Evolutionary conservation across 768 basidiomycete genomes (phyloP).

Genomic region (Steccherinum ochraceum): DNA sequence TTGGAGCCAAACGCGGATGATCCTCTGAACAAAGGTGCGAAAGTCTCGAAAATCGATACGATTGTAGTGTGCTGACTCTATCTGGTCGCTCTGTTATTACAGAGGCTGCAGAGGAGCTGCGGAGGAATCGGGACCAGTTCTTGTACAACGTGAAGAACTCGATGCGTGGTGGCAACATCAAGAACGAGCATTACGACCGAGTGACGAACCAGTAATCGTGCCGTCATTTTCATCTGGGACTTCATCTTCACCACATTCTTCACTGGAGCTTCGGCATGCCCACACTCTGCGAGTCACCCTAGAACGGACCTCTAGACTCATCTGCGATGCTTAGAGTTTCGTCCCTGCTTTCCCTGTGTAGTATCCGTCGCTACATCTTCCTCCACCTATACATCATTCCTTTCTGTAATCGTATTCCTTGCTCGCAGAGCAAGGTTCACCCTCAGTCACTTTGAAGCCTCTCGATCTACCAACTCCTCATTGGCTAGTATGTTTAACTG

Average conservation of each 20-base stretch:
- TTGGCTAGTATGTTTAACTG: no score
- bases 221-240: no score
- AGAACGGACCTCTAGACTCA: background rate
- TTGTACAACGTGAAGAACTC: slow-evolving; percentile 77
- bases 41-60: no score
- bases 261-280: background rate
- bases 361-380: no score
- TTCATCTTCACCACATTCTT: background rate
- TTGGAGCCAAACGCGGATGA: slow-evolving; percentile 98
- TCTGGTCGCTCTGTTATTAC: slow-evolving; percentile 13
- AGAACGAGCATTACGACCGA: slow-evolving; percentile 73
- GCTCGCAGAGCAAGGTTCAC: no score
- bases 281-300: background rate
- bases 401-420: no score
- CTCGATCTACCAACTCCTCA: no score
- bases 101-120: slow-evolving; percentile 96
- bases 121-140: slow-evolving; percentile 82
- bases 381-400: no score
- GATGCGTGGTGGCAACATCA: slow-evolving; percentile 77
- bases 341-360: no score
- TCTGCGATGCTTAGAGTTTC: background rate
- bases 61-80: background rate
- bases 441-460: no score
- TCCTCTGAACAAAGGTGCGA: slow-evolving; percentile 92
- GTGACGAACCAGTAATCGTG: slow-evolving; percentile 31